phyloP scores from a whole-genome alignment of 148 eudicot species.

The Camellia japonica region DNA sequence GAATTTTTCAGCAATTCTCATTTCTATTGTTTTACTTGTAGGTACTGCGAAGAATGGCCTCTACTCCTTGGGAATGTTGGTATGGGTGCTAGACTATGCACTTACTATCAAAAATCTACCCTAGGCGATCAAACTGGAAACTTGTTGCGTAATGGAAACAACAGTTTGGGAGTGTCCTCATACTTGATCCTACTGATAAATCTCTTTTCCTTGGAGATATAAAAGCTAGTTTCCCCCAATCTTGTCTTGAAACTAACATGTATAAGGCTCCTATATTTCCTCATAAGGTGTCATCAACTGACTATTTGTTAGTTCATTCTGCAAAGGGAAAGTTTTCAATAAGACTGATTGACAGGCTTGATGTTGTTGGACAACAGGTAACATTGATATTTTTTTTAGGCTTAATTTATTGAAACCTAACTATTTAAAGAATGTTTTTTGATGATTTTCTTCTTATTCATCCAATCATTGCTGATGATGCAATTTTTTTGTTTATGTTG shows the following conservation, averaged over 20 bases:
- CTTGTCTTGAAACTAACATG: conserved; percentile 94
- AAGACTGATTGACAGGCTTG: conserved; percentile 83
- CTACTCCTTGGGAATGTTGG: conserved; percentile 84
- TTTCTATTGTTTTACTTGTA: conserved; percentile 26
- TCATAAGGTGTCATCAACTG: conserved; percentile 85
- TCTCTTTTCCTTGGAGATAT: conserved; percentile 97
- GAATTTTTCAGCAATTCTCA: background rate
- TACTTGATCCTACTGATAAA: conserved; percentile 95
- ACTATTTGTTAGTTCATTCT: conserved; percentile 88
- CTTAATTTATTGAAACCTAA: background rate
- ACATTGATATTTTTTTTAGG: background rate
- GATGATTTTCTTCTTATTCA: background rate
- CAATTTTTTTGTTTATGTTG: background rate
- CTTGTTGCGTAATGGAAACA: conserved; percentile 52
- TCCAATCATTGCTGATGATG: background rate
- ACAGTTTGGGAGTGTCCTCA: conserved; percentile 63
- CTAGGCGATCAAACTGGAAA: conserved; percentile 78
- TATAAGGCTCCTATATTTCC: conserved; percentile 85
- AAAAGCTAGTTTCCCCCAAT: conserved; percentile 77
- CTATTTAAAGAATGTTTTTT: background rate
- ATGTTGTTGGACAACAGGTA: conserved; percentile 98
- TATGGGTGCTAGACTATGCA: conserved; percentile 95
- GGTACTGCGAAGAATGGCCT: conserved; percentile 98
- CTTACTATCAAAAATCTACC: conserved; percentile 85
- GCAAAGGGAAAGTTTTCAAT: conserved; percentile 93